Conservation (phyloP, 179 eudicot genomes). For the Amaranthus tricolor region DNA sequence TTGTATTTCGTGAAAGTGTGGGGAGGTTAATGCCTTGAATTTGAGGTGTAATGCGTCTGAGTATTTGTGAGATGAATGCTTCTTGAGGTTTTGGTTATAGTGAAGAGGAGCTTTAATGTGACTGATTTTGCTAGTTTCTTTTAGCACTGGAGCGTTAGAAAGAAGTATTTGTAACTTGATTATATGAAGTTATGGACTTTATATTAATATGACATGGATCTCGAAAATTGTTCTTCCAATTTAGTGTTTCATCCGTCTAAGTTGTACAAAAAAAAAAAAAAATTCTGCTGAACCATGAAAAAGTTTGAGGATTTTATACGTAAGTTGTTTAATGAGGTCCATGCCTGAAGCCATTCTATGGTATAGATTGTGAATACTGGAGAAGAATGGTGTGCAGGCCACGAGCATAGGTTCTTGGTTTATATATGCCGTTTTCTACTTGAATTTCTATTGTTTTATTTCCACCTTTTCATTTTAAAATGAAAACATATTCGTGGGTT, state of each 20-base stretch:
- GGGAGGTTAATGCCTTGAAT: background rate
- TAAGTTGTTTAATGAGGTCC: background rate
- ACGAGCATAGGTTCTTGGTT: background rate
- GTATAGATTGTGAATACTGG: background rate
- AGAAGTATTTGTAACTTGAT: background rate
- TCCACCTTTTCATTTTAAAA: background rate
- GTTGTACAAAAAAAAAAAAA: background rate
- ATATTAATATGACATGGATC: background rate
- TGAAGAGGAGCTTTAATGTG: background rate
- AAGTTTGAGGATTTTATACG: background rate
- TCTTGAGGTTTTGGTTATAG: background rate
- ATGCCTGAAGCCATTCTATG: background rate
- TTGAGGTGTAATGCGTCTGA: background rate
- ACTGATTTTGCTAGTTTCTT: background rate
- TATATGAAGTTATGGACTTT: background rate
- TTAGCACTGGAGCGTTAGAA: background rate
- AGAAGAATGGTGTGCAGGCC: conserved; percentile 5
- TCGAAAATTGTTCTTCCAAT: background rate
- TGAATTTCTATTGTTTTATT: background rate
- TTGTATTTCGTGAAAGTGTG: background rate
- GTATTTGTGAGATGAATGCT: conserved; percentile 3
- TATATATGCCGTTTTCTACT: background rate
- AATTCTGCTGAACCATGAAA: background rate
- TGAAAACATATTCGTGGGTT: background rate
- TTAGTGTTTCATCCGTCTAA: background rate